Evolutionary conservation across 2,329 filamentous ascomycete genomes (phyloP).

Genomic region (Fusarium sp.): DNA sequence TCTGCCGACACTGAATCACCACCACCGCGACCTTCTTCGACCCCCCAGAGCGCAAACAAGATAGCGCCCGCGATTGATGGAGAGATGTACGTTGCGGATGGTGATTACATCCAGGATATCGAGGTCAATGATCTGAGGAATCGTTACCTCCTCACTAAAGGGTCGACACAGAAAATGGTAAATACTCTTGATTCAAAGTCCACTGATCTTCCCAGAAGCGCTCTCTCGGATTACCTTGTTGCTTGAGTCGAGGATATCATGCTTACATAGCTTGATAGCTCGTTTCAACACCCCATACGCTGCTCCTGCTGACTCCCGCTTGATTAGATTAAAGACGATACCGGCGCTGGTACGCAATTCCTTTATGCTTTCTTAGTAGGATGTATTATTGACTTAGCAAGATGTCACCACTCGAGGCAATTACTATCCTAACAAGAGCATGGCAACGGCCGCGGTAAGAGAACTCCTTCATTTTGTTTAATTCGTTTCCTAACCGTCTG

Average conservation of each 20-base stretch:
- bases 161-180: conserved; percentile 99
- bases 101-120: conserved; percentile 98
- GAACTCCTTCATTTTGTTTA: neutral
- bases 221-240: conserved; percentile 52
- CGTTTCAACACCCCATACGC: conserved; percentile 73
- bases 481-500: conserved; percentile 4
- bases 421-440: conserved; percentile 97
- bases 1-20: conserved; percentile 65
- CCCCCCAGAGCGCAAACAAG: conserved; percentile 50
- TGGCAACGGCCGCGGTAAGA: conserved; percentile 92
- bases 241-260: conserved; percentile 71
- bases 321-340: conserved; percentile 99
- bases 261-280: conserved; percentile 80
- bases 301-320: conserved; percentile 94
- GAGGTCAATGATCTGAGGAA: conserved; percentile 98
- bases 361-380: conserved; percentile 58
- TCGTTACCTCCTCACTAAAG: conserved; percentile 96
- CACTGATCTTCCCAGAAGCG: conserved; percentile 57
- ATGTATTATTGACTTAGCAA: conserved; percentile 72
- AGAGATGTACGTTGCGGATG: conserved; percentile 94
- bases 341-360: conserved; percentile 93
- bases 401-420: conserved; percentile 98
- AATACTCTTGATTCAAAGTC: conserved; percentile 70
- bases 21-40: conserved; percentile 56
- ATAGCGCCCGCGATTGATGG: conserved; percentile 75